Base-by-base conservation (phyloP, 306 rosid genomes). In the Cucurbita moschata region DNA sequence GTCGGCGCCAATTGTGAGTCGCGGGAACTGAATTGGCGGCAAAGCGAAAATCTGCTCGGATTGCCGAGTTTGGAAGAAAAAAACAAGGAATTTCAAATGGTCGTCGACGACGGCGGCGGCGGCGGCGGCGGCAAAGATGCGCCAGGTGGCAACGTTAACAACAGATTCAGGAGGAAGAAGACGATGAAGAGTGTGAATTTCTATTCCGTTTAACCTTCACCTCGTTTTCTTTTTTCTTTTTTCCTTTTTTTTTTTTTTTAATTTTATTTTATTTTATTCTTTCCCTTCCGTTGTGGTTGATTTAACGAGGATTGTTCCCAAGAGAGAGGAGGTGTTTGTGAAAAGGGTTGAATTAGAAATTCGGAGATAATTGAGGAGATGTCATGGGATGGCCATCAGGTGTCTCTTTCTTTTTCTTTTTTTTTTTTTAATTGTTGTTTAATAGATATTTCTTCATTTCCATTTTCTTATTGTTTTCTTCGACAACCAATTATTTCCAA, bases 11-110 rank as follows among this genome's bases (percentile, higher is more conserved):
- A 70, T 79, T 74, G 75, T 37, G 76, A 78, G 61, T 76, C 81
- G 76, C 83, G 89, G 86, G 88, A 51, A 78, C 61, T 15, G 65
- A 81, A 72, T 81, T 87, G 81, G 85, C 88, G 83, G 81, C 80
- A 72, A 50, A 44, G 51, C 58, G 74, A 71, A 75, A 23, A 58
- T 9, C 15, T 76, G 83, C 67, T 30, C 46, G 73, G 74, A 59
- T 40, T 70, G 37, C 74, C 77, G 77, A 80, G 39, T 73, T 72
- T 18, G 49, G 80, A 63, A 58, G 71, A 46, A 46, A 64, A 13
- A 26, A 49, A 26, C 0, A 50, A 13, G 14, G 6, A 70, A 70
- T 70, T 70, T 4, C 35, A 70, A 50, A 51, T 50, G 74, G 76
- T 35, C 54, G 19, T 43, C 15, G 55, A 8, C 53, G 38, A n/a